Conservation (phyloP, 805 yeast species). For the Pichia gijzeniarum region DNA sequence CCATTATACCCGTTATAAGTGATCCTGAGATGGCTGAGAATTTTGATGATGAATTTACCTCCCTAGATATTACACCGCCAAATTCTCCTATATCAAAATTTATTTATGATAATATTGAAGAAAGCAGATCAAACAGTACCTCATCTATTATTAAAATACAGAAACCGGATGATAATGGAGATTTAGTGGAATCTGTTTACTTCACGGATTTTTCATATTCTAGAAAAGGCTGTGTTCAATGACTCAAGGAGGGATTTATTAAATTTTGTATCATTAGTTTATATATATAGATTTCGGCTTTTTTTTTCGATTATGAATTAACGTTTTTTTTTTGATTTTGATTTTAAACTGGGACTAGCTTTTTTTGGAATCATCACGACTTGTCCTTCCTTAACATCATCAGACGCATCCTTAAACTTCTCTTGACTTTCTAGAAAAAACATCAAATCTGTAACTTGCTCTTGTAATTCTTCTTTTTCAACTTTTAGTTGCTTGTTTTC, state of each 20-base stretch:
- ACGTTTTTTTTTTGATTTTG: neutral
- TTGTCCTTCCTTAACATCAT: constrained; percentile 68
- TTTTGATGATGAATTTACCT: constrained; percentile 74
- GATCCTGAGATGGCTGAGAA: constrained; percentile 81
- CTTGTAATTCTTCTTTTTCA: constrained; percentile 45
- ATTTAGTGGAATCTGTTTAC: constrained; percentile 27
- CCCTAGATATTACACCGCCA: constrained; percentile 46
- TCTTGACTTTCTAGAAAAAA: constrained; percentile 68
- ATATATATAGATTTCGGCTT: too few species aligned
- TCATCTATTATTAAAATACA: constrained; percentile 29
- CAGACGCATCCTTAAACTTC: constrained; percentile 63
- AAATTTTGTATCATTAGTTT: too few species aligned
- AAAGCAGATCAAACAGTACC: constrained; percentile 28
- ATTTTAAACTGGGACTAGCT: too few species aligned
- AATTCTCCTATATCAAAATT: constrained; percentile 27
- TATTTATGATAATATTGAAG: constrained; percentile 25
- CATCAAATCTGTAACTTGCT: constrained; percentile 73
- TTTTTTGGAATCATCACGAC: constrained; percentile 36
- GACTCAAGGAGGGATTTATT: too few species aligned
- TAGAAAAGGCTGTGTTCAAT: constrained; percentile 21
- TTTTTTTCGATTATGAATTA: too few species aligned
- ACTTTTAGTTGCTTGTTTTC: constrained; percentile 31
- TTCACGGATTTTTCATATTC: constrained; percentile 30
- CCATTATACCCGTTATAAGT: constrained; percentile 76
- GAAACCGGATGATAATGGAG: constrained; percentile 22